Base-by-base conservation (phyloP, 176 grass and related monocot species). In the Otatea glauca region DNA sequence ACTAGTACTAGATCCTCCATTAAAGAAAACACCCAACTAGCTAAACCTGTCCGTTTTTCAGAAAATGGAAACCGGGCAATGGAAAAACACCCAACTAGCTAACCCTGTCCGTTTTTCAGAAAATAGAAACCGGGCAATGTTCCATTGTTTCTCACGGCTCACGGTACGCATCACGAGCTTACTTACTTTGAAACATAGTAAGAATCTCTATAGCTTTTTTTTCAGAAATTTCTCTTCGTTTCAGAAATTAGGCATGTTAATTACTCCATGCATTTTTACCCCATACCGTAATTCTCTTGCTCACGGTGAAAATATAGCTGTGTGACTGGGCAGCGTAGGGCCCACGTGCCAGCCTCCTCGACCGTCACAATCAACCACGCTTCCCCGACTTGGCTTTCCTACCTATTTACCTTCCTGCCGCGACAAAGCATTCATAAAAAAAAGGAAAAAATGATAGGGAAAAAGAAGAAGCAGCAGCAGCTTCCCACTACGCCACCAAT, bases 351-450 rank as follows among this genome's bases (percentile, higher is more conserved):
- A 78, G 79, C n/a, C 72, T 83, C 35, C 7, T 60, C 1, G 35
- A 43, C 79, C 76, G 82, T 69, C 76, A 62, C 68, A 2, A 39
- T 73, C 68, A 85, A 76, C 72, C 37, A 41, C 18, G 5, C 17
- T 38, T 42, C 70, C 58, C 9, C 12, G 47, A 53, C 64, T 41
- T 18, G 78, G 78, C 13, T 62, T 14, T 11, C 77, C 49, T 5
- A 9, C n/a, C 38, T 42, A 12, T 7, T 58, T 18, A 48, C 43
- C 67, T 17, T 54, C 65, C 37, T 44, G 45, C 58, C 85, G 78
- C 70, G 85, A 38, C 77, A 58, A 55, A 43, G 18, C 1, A 16
- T 11, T 9, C n/a, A n/a, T n/a, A 5, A 54, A 15, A 54, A 67
- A 16, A 27, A 25, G 1, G 61, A 0, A 0, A 29, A 11, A 25